These are phyloP conservation scores for Solanum gracilifrons DNA, from an alignment of 257 asterid genomes.

Conservation along the genomic window DNA sequence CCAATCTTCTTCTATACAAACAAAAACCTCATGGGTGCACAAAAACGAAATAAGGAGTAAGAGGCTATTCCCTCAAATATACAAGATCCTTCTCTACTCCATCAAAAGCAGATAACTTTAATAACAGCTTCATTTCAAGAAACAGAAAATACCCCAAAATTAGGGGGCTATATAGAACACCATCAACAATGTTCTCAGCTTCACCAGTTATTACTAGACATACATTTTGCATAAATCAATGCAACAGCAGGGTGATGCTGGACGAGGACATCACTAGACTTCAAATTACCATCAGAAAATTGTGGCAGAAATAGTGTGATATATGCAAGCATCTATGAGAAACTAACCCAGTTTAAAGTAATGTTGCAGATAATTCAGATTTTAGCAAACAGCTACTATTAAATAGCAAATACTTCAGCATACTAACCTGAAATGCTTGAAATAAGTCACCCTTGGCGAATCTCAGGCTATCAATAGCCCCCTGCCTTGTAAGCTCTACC, in stretches of 20 bases:
- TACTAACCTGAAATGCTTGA: constrained; percentile 88
- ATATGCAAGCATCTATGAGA: background rate
- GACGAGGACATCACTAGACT: background rate
- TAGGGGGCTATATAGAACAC: background rate
- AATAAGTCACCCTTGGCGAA: constrained; percentile 83
- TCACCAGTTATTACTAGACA: background rate
- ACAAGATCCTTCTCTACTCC: background rate
- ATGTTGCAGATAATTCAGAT: background rate
- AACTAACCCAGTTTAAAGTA: background rate
- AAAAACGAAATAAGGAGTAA: background rate
- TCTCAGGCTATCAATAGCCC: constrained; percentile 94
- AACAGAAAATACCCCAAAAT: background rate
- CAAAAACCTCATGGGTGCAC: background rate
- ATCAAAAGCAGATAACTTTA: background rate
- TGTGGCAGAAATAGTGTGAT: background rate
- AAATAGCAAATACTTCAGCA: background rate
- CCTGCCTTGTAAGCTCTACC: constrained; percentile 95
- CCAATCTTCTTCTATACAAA: background rate
- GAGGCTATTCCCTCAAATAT: background rate
- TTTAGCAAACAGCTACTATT: background rate
- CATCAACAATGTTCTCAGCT: background rate
- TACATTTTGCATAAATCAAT: background rate
- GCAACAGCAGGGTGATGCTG: background rate
- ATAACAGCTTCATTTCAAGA: background rate
- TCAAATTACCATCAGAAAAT: background rate